phyloP scores from a whole-genome alignment of 139 green algal genomes.

The Chloropicon primus region DNA sequence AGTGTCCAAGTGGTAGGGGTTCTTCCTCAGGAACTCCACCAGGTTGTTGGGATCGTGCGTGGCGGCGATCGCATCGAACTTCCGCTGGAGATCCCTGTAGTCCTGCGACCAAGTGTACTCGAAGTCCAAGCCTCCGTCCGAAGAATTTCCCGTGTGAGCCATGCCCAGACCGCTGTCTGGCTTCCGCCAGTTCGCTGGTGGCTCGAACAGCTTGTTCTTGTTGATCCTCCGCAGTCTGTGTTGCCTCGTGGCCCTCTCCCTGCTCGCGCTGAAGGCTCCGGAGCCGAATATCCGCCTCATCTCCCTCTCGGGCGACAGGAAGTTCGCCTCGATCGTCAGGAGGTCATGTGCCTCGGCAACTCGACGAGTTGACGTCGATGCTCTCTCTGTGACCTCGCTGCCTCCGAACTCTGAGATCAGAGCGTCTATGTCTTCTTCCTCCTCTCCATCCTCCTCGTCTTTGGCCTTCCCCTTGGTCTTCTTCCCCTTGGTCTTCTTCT shows the following conservation, averaged over 20 bases:
- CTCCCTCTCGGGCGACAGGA: not conserved
- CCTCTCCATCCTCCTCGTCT: not conserved
- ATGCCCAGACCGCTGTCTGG: not conserved
- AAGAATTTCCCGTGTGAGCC: not conserved
- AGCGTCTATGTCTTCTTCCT: not conserved
- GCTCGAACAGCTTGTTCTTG: not conserved
- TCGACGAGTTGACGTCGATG: not conserved
- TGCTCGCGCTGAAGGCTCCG: not conserved
- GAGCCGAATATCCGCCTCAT: not conserved
- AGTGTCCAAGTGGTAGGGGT: not conserved
- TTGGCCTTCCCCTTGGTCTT: not conserved
- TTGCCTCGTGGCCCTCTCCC: too few species aligned
- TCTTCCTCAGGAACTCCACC: not conserved
- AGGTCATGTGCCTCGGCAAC: not conserved
- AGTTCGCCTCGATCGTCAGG: not conserved
- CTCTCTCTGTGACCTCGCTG: not conserved
- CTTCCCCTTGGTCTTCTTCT: not conserved
- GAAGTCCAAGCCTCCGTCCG: not conserved
- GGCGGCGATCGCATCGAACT: not conserved
- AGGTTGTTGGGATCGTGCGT: not conserved
- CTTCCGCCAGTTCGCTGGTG: not conserved
- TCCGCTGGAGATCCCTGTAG: not conserved
- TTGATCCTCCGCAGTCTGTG: too few species aligned
- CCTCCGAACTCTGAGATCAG: not conserved
- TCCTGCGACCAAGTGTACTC: not conserved